A percentile compares a stretch with the other conserved stretches of the same genome.
Evolutionary conservation across 179 eudicot genomes (phyloP).

Genomic region (Drosera spatulata): DNA sequence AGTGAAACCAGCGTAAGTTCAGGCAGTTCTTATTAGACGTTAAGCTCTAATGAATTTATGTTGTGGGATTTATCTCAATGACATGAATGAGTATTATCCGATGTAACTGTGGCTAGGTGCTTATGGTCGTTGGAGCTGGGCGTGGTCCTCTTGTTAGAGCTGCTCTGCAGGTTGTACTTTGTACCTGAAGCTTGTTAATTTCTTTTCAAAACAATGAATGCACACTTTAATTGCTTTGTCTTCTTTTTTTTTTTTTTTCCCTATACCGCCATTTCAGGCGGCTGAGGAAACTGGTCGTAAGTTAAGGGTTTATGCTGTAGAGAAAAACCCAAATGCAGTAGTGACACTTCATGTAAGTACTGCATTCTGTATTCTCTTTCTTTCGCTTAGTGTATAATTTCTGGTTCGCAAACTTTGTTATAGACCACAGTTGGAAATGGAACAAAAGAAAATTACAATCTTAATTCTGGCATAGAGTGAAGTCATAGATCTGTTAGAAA

Average conservation of each 20-base stretch:
- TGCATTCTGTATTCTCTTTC: background rate
- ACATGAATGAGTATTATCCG: constrained; percentile 3
- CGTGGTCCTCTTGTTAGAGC: constrained; percentile 98
- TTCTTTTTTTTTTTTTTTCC: background rate
- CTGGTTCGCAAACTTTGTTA: too few relatives aligned
- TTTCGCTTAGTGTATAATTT: too few relatives aligned
- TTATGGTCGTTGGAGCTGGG: constrained; percentile 99
- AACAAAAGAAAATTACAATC: too few relatives aligned
- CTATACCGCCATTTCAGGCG: constrained; percentile 36
- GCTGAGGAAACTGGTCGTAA: constrained; percentile 93
- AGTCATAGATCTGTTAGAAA: too few relatives aligned
- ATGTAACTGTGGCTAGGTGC: constrained; percentile 33
- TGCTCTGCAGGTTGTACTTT: constrained; percentile 55
- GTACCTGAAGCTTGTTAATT: too few relatives aligned
- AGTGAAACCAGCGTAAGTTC: constrained; percentile 55
- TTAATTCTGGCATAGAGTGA: too few relatives aligned
- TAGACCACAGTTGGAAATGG: too few relatives aligned
- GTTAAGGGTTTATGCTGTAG: constrained; percentile 92
- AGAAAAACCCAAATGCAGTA: constrained; percentile 96
- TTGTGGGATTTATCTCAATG: background rate
- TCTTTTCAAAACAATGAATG: background rate
- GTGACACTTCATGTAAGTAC: constrained; percentile 90
- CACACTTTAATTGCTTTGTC: background rate
- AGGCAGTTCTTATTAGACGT: background rate
- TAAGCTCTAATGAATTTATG: too few relatives aligned